Base-by-base conservation (phyloP, 768 basidiomycete species). In the Tulasnella sp. region DNA sequence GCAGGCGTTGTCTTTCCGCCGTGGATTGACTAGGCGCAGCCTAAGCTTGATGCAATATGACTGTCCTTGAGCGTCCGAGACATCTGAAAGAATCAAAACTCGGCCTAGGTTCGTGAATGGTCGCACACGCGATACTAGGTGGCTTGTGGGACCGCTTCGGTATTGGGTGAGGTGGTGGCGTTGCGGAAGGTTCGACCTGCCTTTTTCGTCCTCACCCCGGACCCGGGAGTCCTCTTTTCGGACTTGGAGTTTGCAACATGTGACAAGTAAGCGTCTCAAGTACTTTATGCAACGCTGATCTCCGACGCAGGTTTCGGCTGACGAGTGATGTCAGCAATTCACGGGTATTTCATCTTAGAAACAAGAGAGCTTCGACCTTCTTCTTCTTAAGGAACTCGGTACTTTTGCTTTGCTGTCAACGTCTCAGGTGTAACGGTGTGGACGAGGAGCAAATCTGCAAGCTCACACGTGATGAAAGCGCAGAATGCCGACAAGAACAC, bases 131-230 rank as follows among this genome's bases (percentile, higher is more conserved):
- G 35, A 35, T 18, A 7, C 15, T 67, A 7, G 23, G 29, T 67
- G 61, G 61, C 61, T 67, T n/a, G 61, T 67, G 61, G 5, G 15
- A 67, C 61, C n/a, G 61, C 61, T 67, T 67, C 35, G 29, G 61
- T 67, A 67, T 67, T 20, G 15, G 35, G 57, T 57, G 6, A 15
- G 11, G 44, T 3, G 11, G 11, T 3, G 44, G 44, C 10, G 89
- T 90, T 20, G 23, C 55, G 6, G 23, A 23, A 9, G 55, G 11
- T 44, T 44, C 44, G 16, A 44, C 44, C 2, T 44, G 11, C 44
- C 44, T 44, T 15, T 16, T 44, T 16, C 15, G 15, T 18, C 15
- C 15, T 16, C 44, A 16, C 44, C 32, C 35, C 35, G 61, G 61
- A 67, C 18, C 61, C 29, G 32, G 29, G 32, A 32, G 29, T 67